Evolutionary conservation across 345 rosid species (phyloP), one percentile per base, ranked within the genome.

Genomic region (Pugionium cornutum): DNA sequence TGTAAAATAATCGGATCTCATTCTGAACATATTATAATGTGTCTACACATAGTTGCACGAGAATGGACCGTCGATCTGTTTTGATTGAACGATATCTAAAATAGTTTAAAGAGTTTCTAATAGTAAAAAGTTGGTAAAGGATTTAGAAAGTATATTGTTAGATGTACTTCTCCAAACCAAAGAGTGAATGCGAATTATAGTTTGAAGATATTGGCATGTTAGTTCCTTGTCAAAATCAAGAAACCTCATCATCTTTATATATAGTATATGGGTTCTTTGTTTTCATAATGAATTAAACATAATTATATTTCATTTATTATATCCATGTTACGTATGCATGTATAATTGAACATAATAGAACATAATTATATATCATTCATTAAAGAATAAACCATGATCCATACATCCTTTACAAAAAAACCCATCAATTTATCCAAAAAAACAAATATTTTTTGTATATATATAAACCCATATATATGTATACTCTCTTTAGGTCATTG

Each of bases 161-260:
- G 39, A 66, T 51, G 53, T 65, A 72, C 34, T 60, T 65, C 44
- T 52, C 61, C 18, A 5, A 25, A 47, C 41, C 9, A 36, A 58
- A 59, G 56, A 52, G 63, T 39, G 64, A 67, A 60, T 27, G 68
- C 60, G 73, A 58, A 40, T 66, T 63, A 66, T 66, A 53, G 57
- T 45, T 52, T 51, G 43, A 50, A 44, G 66, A 66, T 65, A 18
- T 59, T 55, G 62, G 63, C 72, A 79, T 78, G 82, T 83, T 18
- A 85, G 91, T 83, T 89, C 78, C 86, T 76, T 78, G 95, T 87
- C 91, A 75, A 65, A 54, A 79, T 87, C 97, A 81, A 74, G 82
- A 75, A 77, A 61, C 74, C 8, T 58, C 73, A 56, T 68, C 70
- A 56, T 61, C 31, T 59, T 2, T 58, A 32, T 33, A 10, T 51